Base-by-base conservation (phyloP, 768 basidiomycete genomes). In the Dictyophora rubrovolvata region DNA sequence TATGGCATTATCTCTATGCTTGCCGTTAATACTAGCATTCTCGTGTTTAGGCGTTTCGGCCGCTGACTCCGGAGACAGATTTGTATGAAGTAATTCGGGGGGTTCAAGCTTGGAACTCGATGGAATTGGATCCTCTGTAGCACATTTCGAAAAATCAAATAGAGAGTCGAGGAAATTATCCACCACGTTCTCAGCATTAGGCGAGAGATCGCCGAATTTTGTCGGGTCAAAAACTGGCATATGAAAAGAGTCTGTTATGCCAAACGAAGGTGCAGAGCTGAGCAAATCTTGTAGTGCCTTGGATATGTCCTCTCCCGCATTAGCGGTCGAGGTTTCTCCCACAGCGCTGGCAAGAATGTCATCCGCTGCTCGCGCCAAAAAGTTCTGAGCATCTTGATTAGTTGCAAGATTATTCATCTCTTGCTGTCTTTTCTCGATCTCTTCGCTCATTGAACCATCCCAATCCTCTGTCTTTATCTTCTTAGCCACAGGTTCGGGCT, bases 21-120 rank as follows among this genome's bases (percentile, higher is more conserved):
- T 52, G 20, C 56, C 46, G n/a, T 22, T 50, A 9, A 23, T 21
- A 35, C 69, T 62, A 48, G 73, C 74, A 55, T 76, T 66, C 48
- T 75, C 69, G 56, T 72, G 67, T 22, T 72, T 69, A 58, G 84
- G 85, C 33, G 78, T 73, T 64, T 86, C 87, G 9, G 84, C 79
- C 36, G 78, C 81, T 14, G 87, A 89, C 65, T 85, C 85, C 1
- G 88, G 88, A 67, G 87, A 89, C 11, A 81, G 83, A 63, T 88
- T 87, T 18, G 87, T 81, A 35, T 77, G 75, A 16, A 86, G 73
- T 52, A 90, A 76, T 57, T 89, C 88, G 9, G 88, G 88, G 2
- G 88, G 89, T 8, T 79, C 75, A n/a, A 83, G 80, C 65, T 86
- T 86, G 14, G 83, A 85, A 20, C 71, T 74, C 52, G 71, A 69